Evolutionary conservation across 352 stramenopile genomes (phyloP), one percentile per base, ranked within the genome.

Genomic region (Phytophthora rubi): DNA sequence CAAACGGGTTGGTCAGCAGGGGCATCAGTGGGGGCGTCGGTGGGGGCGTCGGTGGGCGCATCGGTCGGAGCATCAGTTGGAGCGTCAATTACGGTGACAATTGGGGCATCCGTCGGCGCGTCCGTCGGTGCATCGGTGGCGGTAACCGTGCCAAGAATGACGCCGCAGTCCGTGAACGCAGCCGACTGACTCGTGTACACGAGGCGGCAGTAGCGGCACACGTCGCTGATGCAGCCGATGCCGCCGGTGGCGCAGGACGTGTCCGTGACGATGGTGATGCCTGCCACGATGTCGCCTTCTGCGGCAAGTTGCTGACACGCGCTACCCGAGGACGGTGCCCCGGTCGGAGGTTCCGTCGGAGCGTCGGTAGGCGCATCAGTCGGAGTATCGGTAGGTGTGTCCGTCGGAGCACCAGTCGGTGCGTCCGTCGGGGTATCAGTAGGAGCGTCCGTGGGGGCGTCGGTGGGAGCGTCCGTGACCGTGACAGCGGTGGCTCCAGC

Each of bases 161-260:
- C 58, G 33, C 53, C 42, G 37, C 75, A 82, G 59, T 77, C 60
- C 5, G 48, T 65, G 42, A 79, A 73, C 26, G 70, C 51, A 6
- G 59, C 59, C 10, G 76, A 83, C 30, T 75, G 53, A 6, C 37
- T 15, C 5, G 72, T 79, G 15, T 69, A 66, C 42, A 59, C 47
- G 39, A 67, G 12, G 56, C 73, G 75, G 66, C 75, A 82, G 62
- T 62, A 82, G 15, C 75, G 75, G 37, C 75, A 82, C 15, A 67
- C 64, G 7, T 64, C 56, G 51, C 51, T 68, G 26, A 77, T 65
- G 44, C 75, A 82, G 6, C 75, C 75, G n/a, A 80, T 57, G 21
- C 75, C 75, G 15, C 75, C 75, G 13, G 44, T 59, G 21, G 45
- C 49, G 21, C 75, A 82, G 44, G 68, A 63, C 8, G 37, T 16